Evolutionary conservation across 139 green algal species (phyloP).

Genomic region (Chlorella ohadii): DNA sequence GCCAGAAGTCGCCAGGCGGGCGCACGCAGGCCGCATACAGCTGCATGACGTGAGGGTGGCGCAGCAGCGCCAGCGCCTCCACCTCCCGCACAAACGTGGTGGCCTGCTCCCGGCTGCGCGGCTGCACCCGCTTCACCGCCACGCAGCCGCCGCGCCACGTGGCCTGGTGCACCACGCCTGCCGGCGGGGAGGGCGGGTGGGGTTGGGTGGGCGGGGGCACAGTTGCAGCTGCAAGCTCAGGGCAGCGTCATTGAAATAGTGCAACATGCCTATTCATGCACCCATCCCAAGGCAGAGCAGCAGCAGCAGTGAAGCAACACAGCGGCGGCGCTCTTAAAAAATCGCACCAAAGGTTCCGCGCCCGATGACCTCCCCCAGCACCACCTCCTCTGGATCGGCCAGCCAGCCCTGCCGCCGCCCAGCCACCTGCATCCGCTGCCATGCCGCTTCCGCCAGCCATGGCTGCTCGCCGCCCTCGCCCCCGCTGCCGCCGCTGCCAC

Average conservation of each 20-base stretch:
- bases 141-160: constrained; percentile 73
- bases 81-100: constrained; percentile 84
- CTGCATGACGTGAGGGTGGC: constrained; percentile 80
- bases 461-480: background rate
- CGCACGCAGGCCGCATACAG: constrained; percentile 67
- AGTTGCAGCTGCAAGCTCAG: background rate
- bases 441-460: constrained; percentile 24
- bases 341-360: constrained; percentile 54
- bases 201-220: background rate
- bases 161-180: constrained; percentile 70
- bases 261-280: too few relatives aligned
- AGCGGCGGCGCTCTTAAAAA: too few relatives aligned
- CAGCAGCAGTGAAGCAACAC: too few relatives aligned
- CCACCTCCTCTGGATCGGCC: constrained; percentile 46
- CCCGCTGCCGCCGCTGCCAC: background rate
- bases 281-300: too few relatives aligned
- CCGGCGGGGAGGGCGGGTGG: background rate
- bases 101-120: constrained; percentile 56
- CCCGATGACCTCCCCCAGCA: constrained; percentile 68
- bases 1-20: constrained; percentile 66
- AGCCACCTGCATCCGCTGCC: constrained; percentile 11
- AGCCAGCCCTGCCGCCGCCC: constrained; percentile 44
- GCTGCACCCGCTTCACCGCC: constrained; percentile 73
- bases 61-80: constrained; percentile 46
- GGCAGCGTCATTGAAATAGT: too few relatives aligned